Evolutionary conservation across 345 rosid species (phyloP).

Genomic region (Euphorbia pulcherrima): DNA sequence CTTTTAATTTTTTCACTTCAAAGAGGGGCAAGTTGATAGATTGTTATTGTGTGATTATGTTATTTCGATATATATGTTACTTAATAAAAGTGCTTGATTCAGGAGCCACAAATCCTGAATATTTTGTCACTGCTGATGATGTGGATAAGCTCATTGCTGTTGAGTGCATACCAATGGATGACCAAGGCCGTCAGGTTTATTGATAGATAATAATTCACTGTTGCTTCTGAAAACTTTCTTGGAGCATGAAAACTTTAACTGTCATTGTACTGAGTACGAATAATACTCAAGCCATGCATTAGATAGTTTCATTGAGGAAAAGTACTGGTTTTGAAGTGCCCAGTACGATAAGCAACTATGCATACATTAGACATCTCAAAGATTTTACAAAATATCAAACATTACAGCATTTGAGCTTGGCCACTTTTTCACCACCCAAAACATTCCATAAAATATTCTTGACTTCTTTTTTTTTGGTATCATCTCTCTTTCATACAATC

Average conservation of each 20-base stretch:
- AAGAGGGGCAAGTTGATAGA: background rate
- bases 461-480: background rate
- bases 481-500: background rate
- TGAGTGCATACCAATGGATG: conserved; percentile 99
- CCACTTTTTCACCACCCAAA: background rate
- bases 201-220: conserved; percentile 8
- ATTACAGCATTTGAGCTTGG: background rate
- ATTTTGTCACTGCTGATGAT: conserved; percentile 95
- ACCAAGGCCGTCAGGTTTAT: conserved; percentile 80
- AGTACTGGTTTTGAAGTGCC: background rate
- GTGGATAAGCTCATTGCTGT: conserved; percentile 93
- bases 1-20: background rate
- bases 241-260: background rate
- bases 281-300: background rate
- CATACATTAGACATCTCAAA: background rate
- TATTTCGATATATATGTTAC: background rate
- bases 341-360: background rate
- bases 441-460: background rate
- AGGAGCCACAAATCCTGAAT: conserved; percentile 99
- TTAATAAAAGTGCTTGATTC: conserved; percentile 16
- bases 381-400: background rate
- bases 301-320: background rate
- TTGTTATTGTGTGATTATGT: background rate
- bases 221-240: conserved; percentile 5
- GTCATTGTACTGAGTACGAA: background rate